A percentile compares a stretch with the other conserved stretches of the same genome.
Evolutionary conservation across 2,329 filamentous ascomycete genomes (phyloP).

Genomic region (Cladosporium colombiae): DNA sequence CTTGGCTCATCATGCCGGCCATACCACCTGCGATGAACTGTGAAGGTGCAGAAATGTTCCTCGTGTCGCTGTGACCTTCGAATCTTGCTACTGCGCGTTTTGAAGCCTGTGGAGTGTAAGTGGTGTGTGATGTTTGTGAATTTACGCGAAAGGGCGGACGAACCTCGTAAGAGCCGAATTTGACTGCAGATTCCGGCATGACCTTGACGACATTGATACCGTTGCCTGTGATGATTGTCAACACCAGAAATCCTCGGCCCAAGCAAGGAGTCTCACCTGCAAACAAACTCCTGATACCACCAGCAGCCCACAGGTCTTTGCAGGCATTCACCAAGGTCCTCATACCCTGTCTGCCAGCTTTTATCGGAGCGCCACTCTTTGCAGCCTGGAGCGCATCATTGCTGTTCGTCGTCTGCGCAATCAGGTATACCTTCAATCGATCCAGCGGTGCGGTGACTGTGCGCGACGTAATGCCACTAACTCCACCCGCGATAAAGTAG

Average conservation of each 20-base stretch:
- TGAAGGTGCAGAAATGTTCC: conserved; percentile 75
- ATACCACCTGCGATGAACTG: conserved; percentile 90
- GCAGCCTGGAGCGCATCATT: conserved; percentile 64
- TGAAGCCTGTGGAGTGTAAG: conserved; percentile 58
- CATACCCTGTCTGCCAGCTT: conserved; percentile 65
- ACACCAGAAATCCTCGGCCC: not conserved
- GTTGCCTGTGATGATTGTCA: conserved; percentile 64
- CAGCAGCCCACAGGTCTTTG: conserved; percentile 78
- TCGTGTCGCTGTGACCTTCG: conserved; percentile 84
- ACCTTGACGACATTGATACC: conserved; percentile 96
- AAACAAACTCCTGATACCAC: conserved; percentile 86
- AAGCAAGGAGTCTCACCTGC: conserved; percentile 64
- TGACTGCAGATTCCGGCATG: conserved; percentile 97
- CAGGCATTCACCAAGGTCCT: conserved; percentile 72
- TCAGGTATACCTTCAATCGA: conserved; percentile 94
- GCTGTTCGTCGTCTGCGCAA: conserved; percentile 76
- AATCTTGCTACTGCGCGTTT: conserved; percentile 83
- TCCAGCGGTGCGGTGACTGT: conserved; percentile 95
- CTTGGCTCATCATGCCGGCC: conserved; percentile 92
- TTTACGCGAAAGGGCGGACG: conserved; percentile 20
- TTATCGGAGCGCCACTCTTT: conserved; percentile 67
- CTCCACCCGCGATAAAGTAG: conserved; percentile 94
- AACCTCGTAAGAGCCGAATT: conserved; percentile 93
- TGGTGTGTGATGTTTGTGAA: not conserved
- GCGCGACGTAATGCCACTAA: conserved; percentile 91